Evolutionary conservation across 2,329 filamentous ascomycete genomes (phyloP).

Genomic region (Sporothrix euskadiensis): DNA sequence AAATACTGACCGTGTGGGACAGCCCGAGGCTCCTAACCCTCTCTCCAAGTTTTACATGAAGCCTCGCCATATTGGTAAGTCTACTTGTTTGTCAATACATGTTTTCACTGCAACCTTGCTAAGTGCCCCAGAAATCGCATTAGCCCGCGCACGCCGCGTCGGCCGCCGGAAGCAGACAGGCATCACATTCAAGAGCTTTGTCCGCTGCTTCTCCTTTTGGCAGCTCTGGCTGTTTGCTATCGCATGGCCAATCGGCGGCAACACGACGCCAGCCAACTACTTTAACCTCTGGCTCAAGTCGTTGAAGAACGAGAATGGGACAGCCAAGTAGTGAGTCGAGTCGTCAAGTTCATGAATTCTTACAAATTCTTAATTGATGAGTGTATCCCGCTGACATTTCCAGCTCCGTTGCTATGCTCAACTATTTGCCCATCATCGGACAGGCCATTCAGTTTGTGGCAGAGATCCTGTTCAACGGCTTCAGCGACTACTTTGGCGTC

Average conservation of each 20-base stretch:
- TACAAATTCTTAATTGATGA: neutral
- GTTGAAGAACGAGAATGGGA: conserved; percentile 23
- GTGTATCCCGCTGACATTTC: neutral
- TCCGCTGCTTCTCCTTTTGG: conserved; percentile 26
- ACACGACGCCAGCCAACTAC: conserved; percentile 24
- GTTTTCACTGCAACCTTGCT: neutral
- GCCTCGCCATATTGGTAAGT: conserved; percentile 22
- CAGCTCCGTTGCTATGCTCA: conserved; percentile 27
- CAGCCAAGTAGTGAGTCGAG: conserved; percentile 24
- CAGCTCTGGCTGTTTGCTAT: conserved; percentile 28
- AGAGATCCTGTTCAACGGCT: conserved; percentile 22
- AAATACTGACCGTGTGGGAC: neutral
- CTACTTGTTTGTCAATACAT: too few species aligned
- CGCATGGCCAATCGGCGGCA: conserved; percentile 24
- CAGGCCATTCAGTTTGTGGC: conserved; percentile 27
- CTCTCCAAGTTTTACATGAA: conserved; percentile 27
- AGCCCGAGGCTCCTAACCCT: conserved; percentile 25
- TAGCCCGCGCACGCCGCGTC: conserved; percentile 20
- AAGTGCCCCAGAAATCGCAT: neutral
- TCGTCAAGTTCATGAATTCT: neutral
- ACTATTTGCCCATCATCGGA: conserved; percentile 27
- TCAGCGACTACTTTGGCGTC: conserved; percentile 22
- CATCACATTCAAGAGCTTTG: conserved; percentile 22
- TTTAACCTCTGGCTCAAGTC: conserved; percentile 29
- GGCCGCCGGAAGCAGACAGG: conserved; percentile 21